A percentile compares a stretch with the other conserved stretches of the same genome.
Evolutionary conservation across 306 rosid genomes (phyloP).

Genomic region (Malus sylvestris): DNA sequence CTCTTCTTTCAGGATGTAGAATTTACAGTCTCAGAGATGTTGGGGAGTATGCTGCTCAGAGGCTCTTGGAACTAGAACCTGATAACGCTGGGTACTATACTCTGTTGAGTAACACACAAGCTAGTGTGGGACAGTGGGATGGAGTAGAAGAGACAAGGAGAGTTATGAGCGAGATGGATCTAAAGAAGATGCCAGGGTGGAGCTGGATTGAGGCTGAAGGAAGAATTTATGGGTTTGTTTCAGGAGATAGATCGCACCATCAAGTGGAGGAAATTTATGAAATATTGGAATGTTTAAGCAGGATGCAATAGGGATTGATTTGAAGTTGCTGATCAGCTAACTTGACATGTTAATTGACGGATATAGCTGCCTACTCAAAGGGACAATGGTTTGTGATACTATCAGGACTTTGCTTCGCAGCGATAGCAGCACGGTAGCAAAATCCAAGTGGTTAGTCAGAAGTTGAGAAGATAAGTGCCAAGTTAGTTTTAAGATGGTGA

Average conservation of each 20-base stretch:
- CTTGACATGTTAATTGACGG: neutral
- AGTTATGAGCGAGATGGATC: conserved; percentile 35
- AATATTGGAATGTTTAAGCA: conserved; percentile 23
- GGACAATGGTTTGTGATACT: no score
- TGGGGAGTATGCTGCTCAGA: conserved; percentile 44
- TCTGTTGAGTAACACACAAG: conserved; percentile 47
- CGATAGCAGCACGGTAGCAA: no score
- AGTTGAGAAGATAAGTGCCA: no score
- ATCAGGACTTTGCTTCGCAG: no score
- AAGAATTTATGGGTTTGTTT: conserved; percentile 41
- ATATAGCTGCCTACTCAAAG: no score
- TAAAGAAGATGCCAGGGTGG: conserved; percentile 60
- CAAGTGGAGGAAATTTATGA: conserved; percentile 26
- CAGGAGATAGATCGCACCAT: conserved; percentile 36
- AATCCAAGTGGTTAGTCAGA: no score
- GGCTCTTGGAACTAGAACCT: conserved; percentile 51
- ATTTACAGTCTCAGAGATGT: conserved; percentile 30
- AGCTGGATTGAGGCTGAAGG: conserved; percentile 43
- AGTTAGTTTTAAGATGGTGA: no score
- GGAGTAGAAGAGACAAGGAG: conserved; percentile 48
- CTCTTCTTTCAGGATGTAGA: conserved; percentile 51
- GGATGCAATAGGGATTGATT: neutral
- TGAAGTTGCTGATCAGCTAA: neutral
- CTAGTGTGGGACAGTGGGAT: conserved; percentile 47
- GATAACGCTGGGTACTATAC: conserved; percentile 46